phyloP scores from a whole-genome alignment of 495 filamentous ascomycete genomes.

The Penicilliopsis zonata region DNA sequence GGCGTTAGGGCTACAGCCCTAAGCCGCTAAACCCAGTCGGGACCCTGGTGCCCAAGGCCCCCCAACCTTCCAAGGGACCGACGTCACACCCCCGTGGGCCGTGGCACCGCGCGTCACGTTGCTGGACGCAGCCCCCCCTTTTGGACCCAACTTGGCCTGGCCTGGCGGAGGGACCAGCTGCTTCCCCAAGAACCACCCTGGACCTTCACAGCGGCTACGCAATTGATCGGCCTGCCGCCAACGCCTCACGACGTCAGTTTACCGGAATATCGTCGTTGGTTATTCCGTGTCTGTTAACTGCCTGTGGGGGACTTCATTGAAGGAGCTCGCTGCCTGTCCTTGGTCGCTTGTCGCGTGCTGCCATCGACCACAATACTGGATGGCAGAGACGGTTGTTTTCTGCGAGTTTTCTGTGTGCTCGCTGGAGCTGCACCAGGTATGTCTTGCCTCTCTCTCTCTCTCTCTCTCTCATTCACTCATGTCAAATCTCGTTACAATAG shows the following conservation, averaged over 20 bases:
- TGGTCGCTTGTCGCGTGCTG: slow-evolving; percentile 16
- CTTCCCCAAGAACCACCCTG: slow-evolving; percentile 4
- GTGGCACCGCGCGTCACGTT: slow-evolving; percentile 16
- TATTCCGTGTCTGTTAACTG: no score
- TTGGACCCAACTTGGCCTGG: no score
- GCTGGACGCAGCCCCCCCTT: slow-evolving; percentile 6
- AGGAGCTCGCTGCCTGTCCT: no score
- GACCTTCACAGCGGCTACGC: no score
- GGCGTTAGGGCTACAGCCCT: slow-evolving; percentile 12
- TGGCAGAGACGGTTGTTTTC: slow-evolving; percentile 15
- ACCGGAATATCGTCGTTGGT: no score
- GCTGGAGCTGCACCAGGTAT: slow-evolving; percentile 4
- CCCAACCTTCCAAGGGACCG: slow-evolving; percentile 5
- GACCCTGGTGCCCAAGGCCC: slow-evolving; percentile 1
- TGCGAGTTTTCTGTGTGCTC: slow-evolving; percentile 11
- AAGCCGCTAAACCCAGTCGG: slow-evolving; percentile 7
- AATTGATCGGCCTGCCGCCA: no score
- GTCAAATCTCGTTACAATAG: neutral
- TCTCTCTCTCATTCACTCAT: neutral
- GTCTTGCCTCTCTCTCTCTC: slow-evolving; percentile 1
- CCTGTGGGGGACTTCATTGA: no score
- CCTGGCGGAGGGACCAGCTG: no score
- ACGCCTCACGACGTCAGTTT: no score
- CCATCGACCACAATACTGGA: slow-evolving; percentile 13
- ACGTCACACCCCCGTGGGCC: slow-evolving; percentile 21